These are phyloP conservation scores for Thelonectria blattea DNA, from an alignment of 2,329 filamentous ascomycete species.

Conservation along the genomic window DNA sequence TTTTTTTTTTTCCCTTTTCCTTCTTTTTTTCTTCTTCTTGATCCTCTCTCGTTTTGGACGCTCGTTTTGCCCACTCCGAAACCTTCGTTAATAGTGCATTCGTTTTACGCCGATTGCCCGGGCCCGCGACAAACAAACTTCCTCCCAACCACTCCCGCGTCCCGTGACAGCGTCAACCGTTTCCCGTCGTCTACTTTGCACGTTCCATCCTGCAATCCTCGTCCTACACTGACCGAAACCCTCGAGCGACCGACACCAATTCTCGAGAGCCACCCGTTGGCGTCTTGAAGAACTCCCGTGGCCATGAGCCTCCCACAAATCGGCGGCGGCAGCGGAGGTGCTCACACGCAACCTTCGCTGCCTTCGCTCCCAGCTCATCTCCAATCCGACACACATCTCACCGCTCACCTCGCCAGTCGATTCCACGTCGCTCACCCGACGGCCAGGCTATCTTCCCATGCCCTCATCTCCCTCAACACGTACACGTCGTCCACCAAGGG, in stretches of 20 bases:
- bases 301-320: slow-evolving; percentile 62
- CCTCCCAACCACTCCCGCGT: not conserved
- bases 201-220: slow-evolving; percentile 8
- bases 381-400: slow-evolving; percentile 79
- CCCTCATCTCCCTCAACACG: slow-evolving; percentile 90
- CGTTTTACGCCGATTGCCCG: slow-evolving; percentile 7
- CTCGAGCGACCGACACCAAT: slow-evolving; percentile 14
- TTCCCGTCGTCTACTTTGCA: slow-evolving; percentile 10
- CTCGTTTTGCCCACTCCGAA: slow-evolving; percentile 36
- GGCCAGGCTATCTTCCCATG: slow-evolving; percentile 88
- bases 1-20: slow-evolving; percentile 25
- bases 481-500: slow-evolving; percentile 90
- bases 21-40: slow-evolving; percentile 15
- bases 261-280: slow-evolving; percentile 38
- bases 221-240: slow-evolving; percentile 17
- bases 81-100: slow-evolving; percentile 34
- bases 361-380: slow-evolving; percentile 85
- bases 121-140: slow-evolving; percentile 7
- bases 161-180: slow-evolving; percentile 14
- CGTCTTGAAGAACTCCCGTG: slow-evolving; percentile 55
- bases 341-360: slow-evolving; percentile 84
- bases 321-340: slow-evolving; percentile 58
- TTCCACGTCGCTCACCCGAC: slow-evolving; percentile 93
- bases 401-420: slow-evolving; percentile 81
- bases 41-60: slow-evolving; percentile 27